Base-by-base conservation (phyloP, 257 asterid species). In the Penstemon davidsonii region DNA sequence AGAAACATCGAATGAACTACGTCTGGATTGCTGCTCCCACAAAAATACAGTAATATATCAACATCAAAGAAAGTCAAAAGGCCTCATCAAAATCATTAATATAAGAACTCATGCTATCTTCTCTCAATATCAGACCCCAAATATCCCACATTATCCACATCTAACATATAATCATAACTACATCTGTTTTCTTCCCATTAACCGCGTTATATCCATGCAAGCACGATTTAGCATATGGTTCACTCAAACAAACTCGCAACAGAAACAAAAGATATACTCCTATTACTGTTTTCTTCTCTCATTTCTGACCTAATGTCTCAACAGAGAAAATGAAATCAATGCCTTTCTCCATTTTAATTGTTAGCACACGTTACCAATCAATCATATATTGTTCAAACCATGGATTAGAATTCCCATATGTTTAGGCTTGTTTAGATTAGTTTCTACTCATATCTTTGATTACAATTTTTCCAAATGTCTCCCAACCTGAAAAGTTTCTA, bases 1-100 rank as follows among this genome's bases (percentile, higher is more conserved):
- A 62, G 90, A 83, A 76, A 80, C 81, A 85, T 79, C 81, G 58
- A 88, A 87, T 75, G 99, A 88, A 83, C 88, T 88, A 76, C 72
- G 91, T 75, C 84, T 68, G 55, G 86, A 61, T 76, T 87, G 77
- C 99, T 94, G 96, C 81, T 82, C 75, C 85, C 73, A 81, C 69
- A 72, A 50, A 80, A 80, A 81, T 66, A 55, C 72, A 84, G 70
- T 52, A 41, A 40, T 11, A 76, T 18, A 73, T 91, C 72, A 83
- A 75, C 76, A 75, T 58, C 65, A 79, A 55, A 51, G 62, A 54
- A 75, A 67, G 52, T 64, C 4, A 42, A 46, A 54, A 60, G 9
- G 54, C 57, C 19, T 39, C 67, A 56, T 56, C 61, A 67, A 5
- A 39, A 55, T 51, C 57, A 63, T 52, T 25, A 73, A 58, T 66